These are phyloP conservation scores for Globisporangium nagaii DNA, from an alignment of 352 stramenopile species.

Conservation along the genomic window DNA sequence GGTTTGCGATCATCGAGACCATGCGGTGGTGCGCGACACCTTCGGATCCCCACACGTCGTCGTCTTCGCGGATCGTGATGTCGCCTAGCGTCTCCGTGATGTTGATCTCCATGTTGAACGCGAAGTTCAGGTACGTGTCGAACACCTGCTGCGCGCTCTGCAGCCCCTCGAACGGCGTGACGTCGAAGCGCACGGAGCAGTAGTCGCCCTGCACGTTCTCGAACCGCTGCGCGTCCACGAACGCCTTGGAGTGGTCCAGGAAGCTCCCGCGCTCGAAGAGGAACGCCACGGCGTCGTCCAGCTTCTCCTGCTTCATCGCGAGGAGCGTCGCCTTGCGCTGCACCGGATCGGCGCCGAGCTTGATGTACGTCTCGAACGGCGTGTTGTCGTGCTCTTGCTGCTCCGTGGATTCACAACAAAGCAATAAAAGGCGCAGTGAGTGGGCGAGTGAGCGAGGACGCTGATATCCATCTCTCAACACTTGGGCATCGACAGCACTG, in stretches of 20 bases:
- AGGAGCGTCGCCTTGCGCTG: slow-evolving; percentile 26
- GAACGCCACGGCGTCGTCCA: slow-evolving; percentile 30
- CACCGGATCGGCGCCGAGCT: slow-evolving; percentile 15
- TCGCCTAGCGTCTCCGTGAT: slow-evolving; percentile 36
- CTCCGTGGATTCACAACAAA: background rate
- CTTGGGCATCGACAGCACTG: too few species aligned
- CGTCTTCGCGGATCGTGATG: slow-evolving; percentile 45
- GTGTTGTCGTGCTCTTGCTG: slow-evolving; percentile 25
- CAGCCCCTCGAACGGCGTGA: slow-evolving; percentile 31
- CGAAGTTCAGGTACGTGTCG: slow-evolving; percentile 39
- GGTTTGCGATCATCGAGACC: slow-evolving; percentile 19
- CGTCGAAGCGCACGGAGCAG: slow-evolving; percentile 31
- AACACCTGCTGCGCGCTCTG: slow-evolving; percentile 31
- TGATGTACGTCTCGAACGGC: slow-evolving; percentile 28
- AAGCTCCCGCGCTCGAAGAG: slow-evolving; percentile 26
- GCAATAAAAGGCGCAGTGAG: background rate
- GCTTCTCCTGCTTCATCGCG: slow-evolving; percentile 28
- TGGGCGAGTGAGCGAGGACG: too few species aligned
- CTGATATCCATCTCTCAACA: too few species aligned
- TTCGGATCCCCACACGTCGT: slow-evolving; percentile 19
- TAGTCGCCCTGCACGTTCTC: slow-evolving; percentile 28
- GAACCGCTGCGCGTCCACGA: slow-evolving; percentile 31
- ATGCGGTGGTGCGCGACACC: slow-evolving; percentile 31
- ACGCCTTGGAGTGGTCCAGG: slow-evolving; percentile 26
- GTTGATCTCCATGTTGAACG: slow-evolving; percentile 49